phyloP scores from a whole-genome alignment of 495 filamentous ascomycete species.

The Thozetella sp. region DNA sequence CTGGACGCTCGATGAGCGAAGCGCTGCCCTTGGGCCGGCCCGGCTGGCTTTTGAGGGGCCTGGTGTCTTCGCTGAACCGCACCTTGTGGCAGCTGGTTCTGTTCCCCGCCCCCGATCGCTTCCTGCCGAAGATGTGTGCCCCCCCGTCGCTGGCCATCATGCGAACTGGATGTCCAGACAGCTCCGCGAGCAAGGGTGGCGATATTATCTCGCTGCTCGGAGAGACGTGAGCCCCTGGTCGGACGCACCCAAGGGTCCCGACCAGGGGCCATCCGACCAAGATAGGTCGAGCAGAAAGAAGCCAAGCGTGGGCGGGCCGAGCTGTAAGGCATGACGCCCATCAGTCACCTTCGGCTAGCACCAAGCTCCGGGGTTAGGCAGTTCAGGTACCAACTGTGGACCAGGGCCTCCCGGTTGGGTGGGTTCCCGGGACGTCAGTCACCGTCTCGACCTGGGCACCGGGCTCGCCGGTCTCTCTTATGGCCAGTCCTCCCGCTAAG shows the following conservation, averaged over 20 bases:
- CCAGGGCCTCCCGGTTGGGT: not conserved
- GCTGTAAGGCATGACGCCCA: not conserved
- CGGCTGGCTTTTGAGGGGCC: no score
- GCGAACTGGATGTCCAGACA: not conserved
- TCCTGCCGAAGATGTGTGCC: not conserved
- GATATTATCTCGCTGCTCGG: no score
- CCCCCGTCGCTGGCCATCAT: not conserved
- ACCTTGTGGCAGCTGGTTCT: not conserved
- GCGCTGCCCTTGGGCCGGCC: no score
- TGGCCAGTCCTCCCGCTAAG: slow-evolving; percentile 3
- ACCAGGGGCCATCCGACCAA: no score
- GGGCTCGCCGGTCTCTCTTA: slow-evolving; percentile 9
- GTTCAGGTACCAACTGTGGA: not conserved
- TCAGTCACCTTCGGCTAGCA: not conserved
- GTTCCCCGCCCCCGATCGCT: not conserved
- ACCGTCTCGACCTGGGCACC: not conserved
- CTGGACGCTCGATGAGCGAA: no score
- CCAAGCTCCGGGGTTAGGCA: not conserved
- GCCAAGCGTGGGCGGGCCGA: not conserved
- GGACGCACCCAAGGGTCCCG: no score
- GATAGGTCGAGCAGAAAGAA: no score
- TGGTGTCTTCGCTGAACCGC: no score
- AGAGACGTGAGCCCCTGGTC: no score
- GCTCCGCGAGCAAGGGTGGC: not conserved
- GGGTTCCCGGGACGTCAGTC: not conserved